phyloP scores from a whole-genome alignment of 768 basidiomycete genomes.

The Punctularia strigosozonata region DNA sequence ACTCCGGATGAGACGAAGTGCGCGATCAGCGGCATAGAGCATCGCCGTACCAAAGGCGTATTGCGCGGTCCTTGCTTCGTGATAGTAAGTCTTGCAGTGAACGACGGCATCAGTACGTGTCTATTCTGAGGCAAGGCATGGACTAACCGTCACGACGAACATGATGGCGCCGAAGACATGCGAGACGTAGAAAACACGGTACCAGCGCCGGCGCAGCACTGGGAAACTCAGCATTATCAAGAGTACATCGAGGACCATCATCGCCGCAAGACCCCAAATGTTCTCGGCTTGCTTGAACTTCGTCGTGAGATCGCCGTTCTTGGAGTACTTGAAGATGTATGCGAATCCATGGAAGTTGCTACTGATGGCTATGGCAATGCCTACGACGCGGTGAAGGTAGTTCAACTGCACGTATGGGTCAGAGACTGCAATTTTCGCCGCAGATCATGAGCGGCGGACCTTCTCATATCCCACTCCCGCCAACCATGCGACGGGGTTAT shows the following conservation, averaged over 20 bases:
- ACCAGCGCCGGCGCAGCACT: conserved; percentile 29
- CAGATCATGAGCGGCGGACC: background rate
- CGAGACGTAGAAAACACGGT: conserved; percentile 29
- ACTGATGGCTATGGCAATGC: background rate
- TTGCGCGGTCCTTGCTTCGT: background rate
- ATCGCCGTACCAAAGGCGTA: background rate
- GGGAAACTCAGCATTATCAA: no score
- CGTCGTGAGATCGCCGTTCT: background rate
- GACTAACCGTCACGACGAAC: conserved; percentile 25
- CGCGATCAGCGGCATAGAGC: background rate
- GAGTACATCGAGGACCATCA: no score
- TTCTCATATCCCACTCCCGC: background rate
- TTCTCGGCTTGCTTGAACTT: background rate
- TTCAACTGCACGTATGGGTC: background rate
- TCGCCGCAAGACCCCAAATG: background rate
- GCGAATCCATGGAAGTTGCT: background rate
- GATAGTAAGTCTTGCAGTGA: no score
- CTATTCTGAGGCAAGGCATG: no score
- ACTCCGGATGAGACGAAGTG: background rate
- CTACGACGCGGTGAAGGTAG: background rate
- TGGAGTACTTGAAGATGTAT: background rate
- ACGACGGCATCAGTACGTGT: no score
- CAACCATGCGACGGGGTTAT: background rate
- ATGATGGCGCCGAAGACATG: conserved; percentile 31
- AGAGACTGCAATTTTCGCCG: background rate